Base-by-base conservation (phyloP, 768 basidiomycete genomes). In the Russula sp. region DNA sequence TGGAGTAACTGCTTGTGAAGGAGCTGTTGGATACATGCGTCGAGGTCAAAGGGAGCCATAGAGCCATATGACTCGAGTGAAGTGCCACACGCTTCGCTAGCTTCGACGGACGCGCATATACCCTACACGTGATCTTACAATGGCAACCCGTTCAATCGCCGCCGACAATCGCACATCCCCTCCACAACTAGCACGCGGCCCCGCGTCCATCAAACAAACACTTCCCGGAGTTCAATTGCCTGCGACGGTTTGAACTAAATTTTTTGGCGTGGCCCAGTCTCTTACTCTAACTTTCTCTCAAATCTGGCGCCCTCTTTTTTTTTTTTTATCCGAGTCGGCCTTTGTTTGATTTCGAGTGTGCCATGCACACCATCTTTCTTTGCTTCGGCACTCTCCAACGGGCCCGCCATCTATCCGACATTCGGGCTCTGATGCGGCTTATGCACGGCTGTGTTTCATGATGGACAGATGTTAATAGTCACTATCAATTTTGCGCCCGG, bases 1-100 rank as follows among this genome's bases (percentile, higher is more conserved):
- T 95, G 95, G 5, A 99, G 80, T 16, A 99, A 86, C 69, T 97
- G 94, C 79, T 97, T 97, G 58, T 87, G 83, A 38, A 93, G 84
- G 61, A 96, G 80, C 72, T 94, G 91, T 71, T 89, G 79, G 72
- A 98, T 98, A 76, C 94, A 98, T 66, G 92, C 92, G 81, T 98
- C 94, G 73, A 98, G 88, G 81, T 98, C 92, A 81, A 98, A 96
- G 73, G 91, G 82, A 22, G 78, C 76, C 78, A 78, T 78, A 50
- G 62, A 67, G 56, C 57, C 66, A 51, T 64, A 62, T 42, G 50
- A 48, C 66, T 48, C 46, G 46, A n/a, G 42, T 44, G 42, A 2
- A n/a, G 20, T 44, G 44, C 42, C 42, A 64, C 58, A 54, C 34
- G 36, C 61, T 13, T 51, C 30, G 51, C 22, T 32, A 5, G 51